A percentile compares a stretch with the other conserved stretches of the same genome.
These are phyloP conservation scores for Lanmaoa pseudosensibilis DNA, from an alignment of 768 basidiomycete species.

Conservation along the genomic window DNA sequence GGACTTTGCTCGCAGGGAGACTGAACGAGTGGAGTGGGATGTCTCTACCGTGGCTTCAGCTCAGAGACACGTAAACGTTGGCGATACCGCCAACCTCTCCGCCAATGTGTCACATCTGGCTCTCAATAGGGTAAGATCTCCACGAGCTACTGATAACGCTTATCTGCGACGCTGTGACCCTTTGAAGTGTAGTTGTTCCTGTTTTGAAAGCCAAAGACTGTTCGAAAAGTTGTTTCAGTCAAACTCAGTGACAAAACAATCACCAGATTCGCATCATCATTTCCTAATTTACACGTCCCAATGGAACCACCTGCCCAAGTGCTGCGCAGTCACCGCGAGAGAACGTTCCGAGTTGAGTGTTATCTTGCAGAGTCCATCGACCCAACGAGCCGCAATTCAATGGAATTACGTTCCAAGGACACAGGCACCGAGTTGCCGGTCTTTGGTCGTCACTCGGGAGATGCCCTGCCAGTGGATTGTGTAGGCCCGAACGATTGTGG, in stretches of 20 bases:
- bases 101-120: background rate
- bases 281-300: no score
- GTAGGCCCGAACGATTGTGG: no score
- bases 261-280: no score
- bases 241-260: background rate
- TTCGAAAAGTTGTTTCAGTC: background rate
- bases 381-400: no score
- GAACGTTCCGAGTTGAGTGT: no score
- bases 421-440: no score
- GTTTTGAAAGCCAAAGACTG: background rate
- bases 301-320: no score
- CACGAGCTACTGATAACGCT: background rate
- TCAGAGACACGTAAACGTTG: background rate
- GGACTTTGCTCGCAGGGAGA: background rate
- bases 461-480: no score
- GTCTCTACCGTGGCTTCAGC: background rate
- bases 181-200: background rate
- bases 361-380: no score
- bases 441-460: no score
- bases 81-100: background rate
- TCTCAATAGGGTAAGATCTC: background rate
- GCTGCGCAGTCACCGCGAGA: no score
- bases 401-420: no score
- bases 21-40: background rate
- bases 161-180: background rate